Evolutionary conservation across 495 filamentous ascomycete species (phyloP), one percentile per base, ranked within the genome.

Genomic region (Penicillium goetzii): DNA sequence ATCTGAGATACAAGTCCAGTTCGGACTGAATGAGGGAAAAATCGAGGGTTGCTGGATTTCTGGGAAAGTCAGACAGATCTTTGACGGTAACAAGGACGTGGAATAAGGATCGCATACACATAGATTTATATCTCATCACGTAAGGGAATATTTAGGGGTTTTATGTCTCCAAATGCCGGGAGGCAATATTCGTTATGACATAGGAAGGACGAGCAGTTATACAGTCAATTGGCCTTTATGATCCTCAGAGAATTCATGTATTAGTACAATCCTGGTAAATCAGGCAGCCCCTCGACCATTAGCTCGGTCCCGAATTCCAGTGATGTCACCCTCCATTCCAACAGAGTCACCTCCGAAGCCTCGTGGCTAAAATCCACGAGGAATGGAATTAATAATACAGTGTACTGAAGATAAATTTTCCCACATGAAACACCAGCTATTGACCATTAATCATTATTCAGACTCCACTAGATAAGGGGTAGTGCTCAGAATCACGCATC

Each of bases 11-110:
- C 38, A 30, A 14, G 57, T 65, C 0, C 23, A 43, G 11, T 65
- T 65, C 28, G 56, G 65, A n/a, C 12, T 15, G 40, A 28, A 53
- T 19, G 25, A 52, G 9, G 56, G 26, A 25, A 41, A 59, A 7
- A 28, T 64, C 9, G 59, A 49, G n/a, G 65, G 61, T 1, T 68
- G 59, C 59, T 62, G 65, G 61, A 60, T 65, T 45, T 50, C 40
- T 58, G 30, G 58, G 14, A 52, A 56, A 17, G 63, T 65, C 30
- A 53, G 33, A 33, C 41, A 19, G 34, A 17, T 23, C 1, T 4
- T 15, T 28, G 10, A 9, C 25, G 14, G 15, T 51, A 1, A 51
- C 3, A 15, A 28, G 0, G 10, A 51, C 26, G 14, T 4, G 2
- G 14, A 51, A 17, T 17, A 51, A 47, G 1, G 4, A 51, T 28